Evolutionary conservation across 2,329 filamentous ascomycete genomes (phyloP).

Genomic region (Paraphoma sp.): DNA sequence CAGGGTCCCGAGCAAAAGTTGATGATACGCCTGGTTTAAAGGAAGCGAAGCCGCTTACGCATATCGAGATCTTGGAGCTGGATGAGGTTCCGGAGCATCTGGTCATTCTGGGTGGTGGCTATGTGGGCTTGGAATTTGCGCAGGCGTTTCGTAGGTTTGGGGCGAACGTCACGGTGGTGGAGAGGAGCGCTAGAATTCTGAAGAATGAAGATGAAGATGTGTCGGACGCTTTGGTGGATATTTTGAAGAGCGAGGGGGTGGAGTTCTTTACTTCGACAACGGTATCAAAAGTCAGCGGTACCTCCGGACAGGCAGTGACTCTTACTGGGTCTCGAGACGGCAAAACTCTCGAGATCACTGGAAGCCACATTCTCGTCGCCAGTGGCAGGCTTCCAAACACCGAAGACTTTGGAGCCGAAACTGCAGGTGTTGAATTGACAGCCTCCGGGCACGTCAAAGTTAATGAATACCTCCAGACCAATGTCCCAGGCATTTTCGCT

Average conservation of each 20-base stretch:
- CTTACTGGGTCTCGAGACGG: slow-evolving; percentile 6
- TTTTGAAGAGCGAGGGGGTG: slow-evolving; percentile 13
- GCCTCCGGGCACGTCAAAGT: slow-evolving; percentile 12
- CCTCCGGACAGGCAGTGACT: slow-evolving; percentile 8
- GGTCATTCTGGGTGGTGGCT: slow-evolving; percentile 18
- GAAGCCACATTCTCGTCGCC: slow-evolving; percentile 13
- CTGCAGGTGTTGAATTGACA: slow-evolving; percentile 10
- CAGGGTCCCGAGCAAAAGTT: slow-evolving; percentile 17
- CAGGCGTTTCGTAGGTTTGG: slow-evolving; percentile 16
- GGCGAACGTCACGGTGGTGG: slow-evolving; percentile 15
- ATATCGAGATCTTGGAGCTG: slow-evolving; percentile 17
- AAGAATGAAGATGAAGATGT: slow-evolving; percentile 20
- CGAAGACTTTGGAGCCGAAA: slow-evolving; percentile 10
- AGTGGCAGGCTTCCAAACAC: slow-evolving; percentile 16
- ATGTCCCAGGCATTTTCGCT: slow-evolving; percentile 9
- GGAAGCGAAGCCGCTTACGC: slow-evolving; percentile 14
- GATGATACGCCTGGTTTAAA: slow-evolving; percentile 14
- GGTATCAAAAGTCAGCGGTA: slow-evolving; percentile 6
- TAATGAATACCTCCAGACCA: slow-evolving; percentile 13
- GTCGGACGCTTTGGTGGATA: slow-evolving; percentile 7
- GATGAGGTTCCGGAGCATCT: slow-evolving; percentile 13
- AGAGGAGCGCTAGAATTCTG: slow-evolving; percentile 10
- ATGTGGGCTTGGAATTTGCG: slow-evolving; percentile 20
- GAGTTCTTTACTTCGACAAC: slow-evolving; percentile 3
- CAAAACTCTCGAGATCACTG: slow-evolving; percentile 6